These are phyloP conservation scores for Parsonsia alboflavescens DNA, from an alignment of 257 asterid genomes.

Conservation along the genomic window DNA sequence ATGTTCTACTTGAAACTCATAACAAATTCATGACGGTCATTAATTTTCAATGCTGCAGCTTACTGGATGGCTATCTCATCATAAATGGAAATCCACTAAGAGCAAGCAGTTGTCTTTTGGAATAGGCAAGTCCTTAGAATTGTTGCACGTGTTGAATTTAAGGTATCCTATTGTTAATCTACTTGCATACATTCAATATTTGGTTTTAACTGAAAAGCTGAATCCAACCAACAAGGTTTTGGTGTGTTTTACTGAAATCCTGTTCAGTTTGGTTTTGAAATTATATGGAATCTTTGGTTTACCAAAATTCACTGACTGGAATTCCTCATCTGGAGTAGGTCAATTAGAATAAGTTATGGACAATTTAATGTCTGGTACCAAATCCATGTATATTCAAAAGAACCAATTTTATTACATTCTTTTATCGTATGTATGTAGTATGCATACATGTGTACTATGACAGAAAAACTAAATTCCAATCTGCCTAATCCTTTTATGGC, in stretches of 20 bases:
- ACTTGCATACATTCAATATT: neutral
- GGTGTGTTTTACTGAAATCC: no score
- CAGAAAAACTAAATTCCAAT: neutral
- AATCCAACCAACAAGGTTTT: no score
- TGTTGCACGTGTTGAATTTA: constrained; percentile 62
- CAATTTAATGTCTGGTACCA: neutral
- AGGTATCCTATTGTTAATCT: constrained; percentile 39
- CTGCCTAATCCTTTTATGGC: neutral
- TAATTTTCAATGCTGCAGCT: constrained; percentile 46
- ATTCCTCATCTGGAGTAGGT: neutral
- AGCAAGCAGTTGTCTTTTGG: constrained; percentile 29
- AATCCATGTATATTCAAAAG: neutral
- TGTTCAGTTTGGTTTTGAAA: no score
- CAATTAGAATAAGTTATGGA: neutral
- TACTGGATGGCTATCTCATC: constrained; percentile 68
- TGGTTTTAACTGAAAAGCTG: no score
- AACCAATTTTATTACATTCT: no score
- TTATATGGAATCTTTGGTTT: no score
- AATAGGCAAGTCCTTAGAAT: constrained; percentile 51
- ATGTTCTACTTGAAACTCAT: constrained; percentile 11
- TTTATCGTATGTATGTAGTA: no score
- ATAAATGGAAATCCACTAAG: constrained; percentile 43
- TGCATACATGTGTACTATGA: no score
- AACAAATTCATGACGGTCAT: constrained; percentile 6
- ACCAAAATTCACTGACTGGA: no score